Evolutionary conservation across 768 basidiomycete genomes (phyloP), one percentile per base, ranked within the genome.

Genomic region (Kwoniella bestiolae): DNA sequence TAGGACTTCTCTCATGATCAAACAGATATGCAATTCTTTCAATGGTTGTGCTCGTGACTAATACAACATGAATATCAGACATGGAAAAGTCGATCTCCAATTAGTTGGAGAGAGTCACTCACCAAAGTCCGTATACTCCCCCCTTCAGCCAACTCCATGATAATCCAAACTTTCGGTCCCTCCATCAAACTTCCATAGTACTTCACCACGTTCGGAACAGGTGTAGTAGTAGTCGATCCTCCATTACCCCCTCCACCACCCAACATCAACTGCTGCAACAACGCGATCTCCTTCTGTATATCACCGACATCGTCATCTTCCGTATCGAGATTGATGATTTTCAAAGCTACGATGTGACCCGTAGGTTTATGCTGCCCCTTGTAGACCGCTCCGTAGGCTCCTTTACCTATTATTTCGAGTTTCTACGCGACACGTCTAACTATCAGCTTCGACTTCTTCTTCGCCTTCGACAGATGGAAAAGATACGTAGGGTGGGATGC

Each of bases 261-360:
- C 28, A 61, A 56, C 80, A 79, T 81, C 32, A 98, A 86, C 77
- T 95, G 93, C 49, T 90, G 89, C 21, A 98, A 85, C 56, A 99
- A 87, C 9, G 92, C 88, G 31, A 99, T 93, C 82, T 98, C 96
- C 66, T 91, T 90, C 82, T 97, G 95, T 58, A 98, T 97, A 82
- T 94, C 95, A 53, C 85, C 91, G 18, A 96, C 93, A 79, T 99
- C 96, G 81, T 99, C 95, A 80, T 94, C 95, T 60, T 90, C 87
- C 26, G 90, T 94, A 82, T 98, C 96, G 71, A 98, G 89, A 82
- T 98, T 92, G 84, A 99, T 97, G 81, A 98, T 94, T 83, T 99
- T 99, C 83, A 98, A 88, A 18, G 94, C 96, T 34, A 99, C 92
- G 60, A 94, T 85, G 61, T 91, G 90, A 21, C 92, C 91, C 0